Evolutionary conservation across 2,329 filamentous ascomycete genomes (phyloP).

Genomic region (Fusarium robinianum): DNA sequence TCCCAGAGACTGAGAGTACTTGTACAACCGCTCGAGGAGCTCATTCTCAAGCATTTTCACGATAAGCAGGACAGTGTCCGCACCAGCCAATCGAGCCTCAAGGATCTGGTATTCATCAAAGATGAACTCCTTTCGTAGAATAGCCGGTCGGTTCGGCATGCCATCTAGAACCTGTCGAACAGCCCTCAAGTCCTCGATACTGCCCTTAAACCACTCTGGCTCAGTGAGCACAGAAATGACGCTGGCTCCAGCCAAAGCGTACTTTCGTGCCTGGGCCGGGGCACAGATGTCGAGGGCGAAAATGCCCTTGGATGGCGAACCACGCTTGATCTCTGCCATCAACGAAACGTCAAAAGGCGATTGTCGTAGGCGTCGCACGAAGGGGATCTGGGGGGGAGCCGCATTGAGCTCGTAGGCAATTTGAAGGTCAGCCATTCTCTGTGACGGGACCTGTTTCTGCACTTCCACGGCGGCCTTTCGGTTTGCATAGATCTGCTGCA

Average conservation of each 20-base stretch:
- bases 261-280: conserved; percentile 85
- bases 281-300: conserved; percentile 88
- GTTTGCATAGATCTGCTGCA: conserved; percentile 87
- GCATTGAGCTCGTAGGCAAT: conserved; percentile 83
- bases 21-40: conserved; percentile 76
- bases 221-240: conserved; percentile 98
- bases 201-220: conserved; percentile 99
- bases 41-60: conserved; percentile 93
- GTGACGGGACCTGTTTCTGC: conserved; percentile 85
- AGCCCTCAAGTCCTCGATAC: conserved; percentile 86
- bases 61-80: conserved; percentile 92
- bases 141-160: conserved; percentile 89
- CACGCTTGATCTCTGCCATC: conserved; percentile 97
- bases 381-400: conserved; percentile 80
- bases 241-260: conserved; percentile 91
- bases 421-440: conserved; percentile 80
- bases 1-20: conserved; percentile 84
- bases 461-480: conserved; percentile 74
- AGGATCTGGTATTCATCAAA: conserved; percentile 99
- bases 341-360: conserved; percentile 88
- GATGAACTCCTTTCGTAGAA: conserved; percentile 94
- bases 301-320: conserved; percentile 92
- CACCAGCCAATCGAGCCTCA: conserved; percentile 88
- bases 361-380: conserved; percentile 76
- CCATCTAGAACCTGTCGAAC: conserved; percentile 88